Evolutionary conservation across 1,139 yeast species (phyloP), one percentile per base, ranked within the genome.

Genomic region (Blastobotrys capitulatus): DNA sequence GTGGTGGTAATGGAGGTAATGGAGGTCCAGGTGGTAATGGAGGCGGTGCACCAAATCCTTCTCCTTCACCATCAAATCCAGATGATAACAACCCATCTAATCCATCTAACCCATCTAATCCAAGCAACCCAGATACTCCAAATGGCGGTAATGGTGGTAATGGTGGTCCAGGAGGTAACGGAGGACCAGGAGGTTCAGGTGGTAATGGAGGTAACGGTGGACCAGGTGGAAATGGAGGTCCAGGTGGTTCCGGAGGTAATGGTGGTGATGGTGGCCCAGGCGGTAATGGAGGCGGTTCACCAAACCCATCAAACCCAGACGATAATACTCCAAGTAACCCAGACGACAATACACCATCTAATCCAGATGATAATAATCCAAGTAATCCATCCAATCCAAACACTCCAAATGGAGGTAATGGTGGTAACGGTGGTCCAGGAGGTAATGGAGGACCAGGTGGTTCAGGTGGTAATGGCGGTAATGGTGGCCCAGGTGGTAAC

Each of bases 371-470:
- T 6, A 13, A 29, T 4, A 13, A 29, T 38, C 15, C 27, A 34
- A 8, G 15, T 18, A 7, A 6, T 8, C 15, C n/a, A 7, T 15
- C 38, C 38, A 15, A 7, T 15, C 8, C 38, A 7, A 34, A 7
- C 8, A 15, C n/a, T 12, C 39, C 39, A 13, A 26, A 12, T 16
- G 19, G 6, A 18, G 19, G 20, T 36, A 36, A 8, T 13, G 25
- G 25, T 7, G 43, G 43, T 8, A 40, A 15, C 29, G 43, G 43
- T 26, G 43, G 43, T 7, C 20, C 42, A 13, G 42, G 42, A n/a
- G 42, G 42, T n/a, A 40, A 27, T 16, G 43, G 43, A n/a, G 43
- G 43, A 16, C 27, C 43, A 27, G 43, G 43, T 27, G 43, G 43
- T 27, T 18, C 6, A 12, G 43, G 43, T n/a, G 36, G 43, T 35